Conservation (phyloP, 345 rosid species). For the Corymbia maculata region DNA sequence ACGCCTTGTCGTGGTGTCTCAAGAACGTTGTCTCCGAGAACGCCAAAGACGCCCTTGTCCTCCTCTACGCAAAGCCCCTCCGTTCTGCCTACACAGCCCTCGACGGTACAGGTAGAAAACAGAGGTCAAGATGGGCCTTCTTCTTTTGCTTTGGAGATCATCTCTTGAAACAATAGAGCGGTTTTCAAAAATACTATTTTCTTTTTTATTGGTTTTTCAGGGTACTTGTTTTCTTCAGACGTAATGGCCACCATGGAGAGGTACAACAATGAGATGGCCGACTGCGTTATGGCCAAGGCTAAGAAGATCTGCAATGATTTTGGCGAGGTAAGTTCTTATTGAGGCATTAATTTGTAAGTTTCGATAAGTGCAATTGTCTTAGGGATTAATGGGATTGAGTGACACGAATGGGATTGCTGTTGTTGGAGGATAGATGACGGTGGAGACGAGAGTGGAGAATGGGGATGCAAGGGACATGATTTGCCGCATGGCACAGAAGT, state of each 20-base stretch:
- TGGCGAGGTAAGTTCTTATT: conserved; percentile 12
- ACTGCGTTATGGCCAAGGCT: conserved; percentile 28
- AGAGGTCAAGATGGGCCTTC: not conserved
- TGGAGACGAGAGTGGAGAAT: conserved; percentile 27
- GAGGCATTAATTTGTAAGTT: not conserved
- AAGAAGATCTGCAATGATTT: conserved; percentile 24
- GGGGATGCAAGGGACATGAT: conserved; percentile 59
- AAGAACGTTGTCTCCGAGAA: conserved; percentile 18
- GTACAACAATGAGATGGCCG: conserved; percentile 32
- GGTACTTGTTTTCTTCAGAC: conserved; percentile 48
- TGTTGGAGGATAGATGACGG: conserved; percentile 7
- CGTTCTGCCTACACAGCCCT: conserved; percentile 18
- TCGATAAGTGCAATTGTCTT: no score
- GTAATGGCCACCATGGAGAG: conserved; percentile 28
- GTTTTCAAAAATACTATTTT: not conserved
- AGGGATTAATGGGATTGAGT: no score
- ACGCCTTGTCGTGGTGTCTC: conserved; percentile 53
- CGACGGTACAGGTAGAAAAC: conserved; percentile 34
- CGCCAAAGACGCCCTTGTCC: conserved; percentile 29
- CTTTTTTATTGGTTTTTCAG: not conserved
- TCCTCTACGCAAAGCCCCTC: conserved; percentile 42
- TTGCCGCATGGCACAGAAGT: conserved; percentile 31
- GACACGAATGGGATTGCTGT: no score
- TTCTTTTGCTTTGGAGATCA: not conserved
- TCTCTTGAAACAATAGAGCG: not conserved